Evolutionary conservation across 1,284 basidiomycete genomes (phyloP), one percentile per base, ranked within the genome.

Genomic region (Malassezia japonica): DNA sequence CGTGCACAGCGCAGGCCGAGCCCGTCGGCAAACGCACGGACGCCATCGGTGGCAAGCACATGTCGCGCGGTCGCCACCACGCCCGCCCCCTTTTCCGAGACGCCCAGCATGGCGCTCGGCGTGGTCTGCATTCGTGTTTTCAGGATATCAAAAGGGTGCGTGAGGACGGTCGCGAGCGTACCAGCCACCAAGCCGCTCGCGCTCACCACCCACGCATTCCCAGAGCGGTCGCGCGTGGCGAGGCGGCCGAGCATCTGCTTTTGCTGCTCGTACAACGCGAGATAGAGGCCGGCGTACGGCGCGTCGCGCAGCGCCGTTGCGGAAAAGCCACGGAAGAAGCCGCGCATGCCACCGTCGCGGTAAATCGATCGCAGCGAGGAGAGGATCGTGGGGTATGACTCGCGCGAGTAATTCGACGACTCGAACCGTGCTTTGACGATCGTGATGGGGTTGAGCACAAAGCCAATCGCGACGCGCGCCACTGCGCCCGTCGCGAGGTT

Each of bases 341-440:
- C 90, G 29, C 81, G 79, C 2, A 87, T 80, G 0, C 92, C 90
- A 39, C 79, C 73, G 1, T 73, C 79, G 8, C 80, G 80, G 4
- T 80, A 74, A 20, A 95, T 80, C 39, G 57, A 55, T 8, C 60
- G 40, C 42, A 72, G 57, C 15, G 68, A 64, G 0, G 57, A 50
- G 16, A 53, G 16, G 4, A 72, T 40, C 1, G 65, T 63, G 18
- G 63, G 46, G 34, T 70, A 68, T 18, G 65, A 61, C 1, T 55
- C 43, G 5, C 59, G 55, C 4, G 65, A 55, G 36, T 65, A 70
- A 54, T 70, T 56, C 37, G 64, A 69, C 20, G 59, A 61, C 81
- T 98, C 92, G 60, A 85, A 94, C 12, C 92, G 81, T 20, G 92
- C 87, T 75, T 99, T 99, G 50, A 98, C 76, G 12, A 98, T 83